Conservation (phyloP, 202 grass and related monocot species). For the Panicum virgatum region DNA sequence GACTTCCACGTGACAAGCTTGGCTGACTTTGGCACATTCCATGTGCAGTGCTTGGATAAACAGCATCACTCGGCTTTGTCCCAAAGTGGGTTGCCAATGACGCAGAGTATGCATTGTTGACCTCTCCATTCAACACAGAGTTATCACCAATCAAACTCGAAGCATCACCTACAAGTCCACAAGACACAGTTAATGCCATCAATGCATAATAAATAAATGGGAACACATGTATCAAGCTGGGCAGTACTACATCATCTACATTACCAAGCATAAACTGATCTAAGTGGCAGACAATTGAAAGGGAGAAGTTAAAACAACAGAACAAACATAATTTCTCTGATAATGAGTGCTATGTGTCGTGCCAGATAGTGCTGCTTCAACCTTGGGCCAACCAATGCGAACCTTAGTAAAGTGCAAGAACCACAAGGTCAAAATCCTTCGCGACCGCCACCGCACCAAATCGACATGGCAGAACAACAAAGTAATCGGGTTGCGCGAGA, state of each 20-base stretch:
- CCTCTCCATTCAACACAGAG: constrained; percentile 20
- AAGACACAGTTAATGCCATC: not conserved
- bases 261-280: constrained; percentile 17
- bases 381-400: not conserved
- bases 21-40: constrained; percentile 7
- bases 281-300: too few species aligned
- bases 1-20: constrained; percentile 14
- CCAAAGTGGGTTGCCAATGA: not conserved
- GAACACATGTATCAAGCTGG: not conserved
- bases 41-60: constrained; percentile 22
- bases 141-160: constrained; percentile 18
- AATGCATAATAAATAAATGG: not conserved
- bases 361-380: not conserved
- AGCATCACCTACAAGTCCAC: constrained; percentile 29
- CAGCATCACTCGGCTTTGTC: not conserved
- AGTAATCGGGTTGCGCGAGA: not conserved
- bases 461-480: not conserved
- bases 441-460: constrained; percentile 4
- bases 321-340: not conserved
- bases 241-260: not conserved
- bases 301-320: not conserved
- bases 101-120: not conserved
- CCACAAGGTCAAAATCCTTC: constrained; percentile 9
- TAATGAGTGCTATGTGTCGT: not conserved
- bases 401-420: not conserved